Conservation (phyloP, 768 basidiomycete genomes). For the Suillus tomentosus region DNA sequence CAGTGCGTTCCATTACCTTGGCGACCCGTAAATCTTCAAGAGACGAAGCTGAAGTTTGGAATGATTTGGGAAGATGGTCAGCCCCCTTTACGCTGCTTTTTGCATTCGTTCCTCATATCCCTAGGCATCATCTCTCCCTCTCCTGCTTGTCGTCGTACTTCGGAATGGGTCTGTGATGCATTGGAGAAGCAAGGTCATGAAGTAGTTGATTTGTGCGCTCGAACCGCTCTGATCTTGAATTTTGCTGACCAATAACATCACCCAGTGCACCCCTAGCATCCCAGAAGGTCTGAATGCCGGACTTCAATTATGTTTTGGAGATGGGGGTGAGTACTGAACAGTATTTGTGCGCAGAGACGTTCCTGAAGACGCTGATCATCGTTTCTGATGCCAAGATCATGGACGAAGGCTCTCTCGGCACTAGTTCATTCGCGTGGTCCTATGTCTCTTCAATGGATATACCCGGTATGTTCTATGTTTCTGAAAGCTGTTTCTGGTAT, state of each 20-base stretch:
- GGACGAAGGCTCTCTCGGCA: too few relatives aligned
- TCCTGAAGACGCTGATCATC: too few relatives aligned
- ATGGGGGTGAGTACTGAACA: conserved; percentile 58
- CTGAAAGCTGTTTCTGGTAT: too few relatives aligned
- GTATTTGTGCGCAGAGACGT: too few relatives aligned
- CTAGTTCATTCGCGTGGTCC: too few relatives aligned
- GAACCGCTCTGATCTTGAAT: neutral
- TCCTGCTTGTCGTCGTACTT: conserved; percentile 42
- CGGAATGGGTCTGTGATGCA: conserved; percentile 36
- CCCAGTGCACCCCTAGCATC: conserved; percentile 48
- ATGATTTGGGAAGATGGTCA: conserved; percentile 45
- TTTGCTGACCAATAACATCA: neutral
- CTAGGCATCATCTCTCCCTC: conserved; percentile 40
- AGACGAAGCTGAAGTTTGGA: conserved; percentile 41
- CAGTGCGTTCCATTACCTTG: conserved; percentile 48
- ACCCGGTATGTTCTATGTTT: too few relatives aligned
- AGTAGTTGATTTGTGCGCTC: conserved; percentile 40
- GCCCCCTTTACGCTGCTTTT: conserved; percentile 10
- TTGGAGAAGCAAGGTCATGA: conserved; percentile 41
- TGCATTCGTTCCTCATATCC: neutral
- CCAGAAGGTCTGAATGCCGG: conserved; percentile 52
- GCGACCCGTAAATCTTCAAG: conserved; percentile 36
- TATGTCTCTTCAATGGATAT: too few relatives aligned
- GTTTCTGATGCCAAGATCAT: too few relatives aligned
- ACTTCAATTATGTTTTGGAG: conserved; percentile 56